phyloP scores from a whole-genome alignment of 2,329 filamentous ascomycete species.

The Cryphonectria carpinicola region DNA sequence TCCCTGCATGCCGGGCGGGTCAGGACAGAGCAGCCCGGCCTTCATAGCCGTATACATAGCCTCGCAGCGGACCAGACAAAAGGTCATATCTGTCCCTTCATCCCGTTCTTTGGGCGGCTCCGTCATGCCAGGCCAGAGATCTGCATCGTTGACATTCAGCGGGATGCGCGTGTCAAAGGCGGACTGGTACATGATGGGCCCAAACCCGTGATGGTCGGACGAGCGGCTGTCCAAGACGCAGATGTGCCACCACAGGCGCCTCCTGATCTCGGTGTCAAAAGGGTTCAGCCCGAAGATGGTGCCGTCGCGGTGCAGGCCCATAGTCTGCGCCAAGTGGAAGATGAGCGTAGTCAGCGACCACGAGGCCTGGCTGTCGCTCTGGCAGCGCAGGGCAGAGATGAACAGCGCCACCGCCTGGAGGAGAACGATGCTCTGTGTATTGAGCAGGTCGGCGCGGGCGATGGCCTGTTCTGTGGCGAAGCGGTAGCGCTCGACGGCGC shows the following conservation, averaged over 20 bases:
- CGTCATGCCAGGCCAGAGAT: constrained; percentile 48
- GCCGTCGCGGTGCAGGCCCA: constrained; percentile 55
- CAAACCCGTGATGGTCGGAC: constrained; percentile 56
- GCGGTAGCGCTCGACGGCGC: constrained; percentile 40
- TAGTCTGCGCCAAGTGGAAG: constrained; percentile 54
- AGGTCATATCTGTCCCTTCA: constrained; percentile 56
- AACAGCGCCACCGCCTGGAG: constrained; percentile 63
- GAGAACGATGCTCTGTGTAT: constrained; percentile 56
- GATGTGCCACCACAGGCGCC: constrained; percentile 63
- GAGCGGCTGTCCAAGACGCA: constrained; percentile 58
- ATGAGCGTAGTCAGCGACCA: constrained; percentile 65
- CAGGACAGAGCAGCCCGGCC: constrained; percentile 17
- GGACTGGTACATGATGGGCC: constrained; percentile 44
- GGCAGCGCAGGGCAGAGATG: constrained; percentile 49
- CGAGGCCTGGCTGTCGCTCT: constrained; percentile 52
- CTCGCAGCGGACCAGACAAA: constrained; percentile 42
- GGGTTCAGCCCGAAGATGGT: constrained; percentile 50
- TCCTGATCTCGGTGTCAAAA: constrained; percentile 62
- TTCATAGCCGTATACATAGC: constrained; percentile 35
- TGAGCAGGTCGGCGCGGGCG: constrained; percentile 60
- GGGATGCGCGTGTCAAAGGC: constrained; percentile 54
- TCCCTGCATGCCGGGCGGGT: not conserved
- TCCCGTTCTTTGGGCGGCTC: constrained; percentile 47
- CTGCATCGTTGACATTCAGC: constrained; percentile 55
- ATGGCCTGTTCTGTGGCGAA: constrained; percentile 58